phyloP scores from a whole-genome alignment of 2,329 filamentous ascomycete species.

The Dothiorella sarmentorum region DNA sequence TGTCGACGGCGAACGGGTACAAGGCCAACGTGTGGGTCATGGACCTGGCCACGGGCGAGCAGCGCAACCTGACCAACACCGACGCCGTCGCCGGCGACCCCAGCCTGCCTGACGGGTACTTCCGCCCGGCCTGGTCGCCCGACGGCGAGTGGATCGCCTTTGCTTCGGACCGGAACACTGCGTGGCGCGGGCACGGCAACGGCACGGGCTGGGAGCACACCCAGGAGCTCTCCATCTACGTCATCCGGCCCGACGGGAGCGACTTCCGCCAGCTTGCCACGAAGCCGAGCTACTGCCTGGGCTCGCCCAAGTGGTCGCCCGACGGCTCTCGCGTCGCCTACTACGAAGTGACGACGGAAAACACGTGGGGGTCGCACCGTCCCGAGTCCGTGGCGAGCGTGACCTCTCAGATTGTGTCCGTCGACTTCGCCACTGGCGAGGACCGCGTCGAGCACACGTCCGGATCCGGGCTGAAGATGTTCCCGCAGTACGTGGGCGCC shows the following conservation, averaged over 20 bases:
- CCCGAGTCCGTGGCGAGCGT: constrained; percentile 24
- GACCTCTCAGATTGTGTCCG: constrained; percentile 33
- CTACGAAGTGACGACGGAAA: constrained; percentile 40
- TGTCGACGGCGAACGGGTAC: constrained; percentile 38
- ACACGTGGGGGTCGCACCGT: constrained; percentile 40
- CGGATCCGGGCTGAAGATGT: constrained; percentile 32
- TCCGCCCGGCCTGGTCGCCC: constrained; percentile 41
- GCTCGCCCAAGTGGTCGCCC: constrained; percentile 36
- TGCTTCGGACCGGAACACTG: constrained; percentile 42
- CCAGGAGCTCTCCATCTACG: constrained; percentile 42
- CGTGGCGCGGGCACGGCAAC: constrained; percentile 42
- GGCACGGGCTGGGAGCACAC: constrained; percentile 43
- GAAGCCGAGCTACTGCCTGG: constrained; percentile 36
- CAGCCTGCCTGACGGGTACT: constrained; percentile 35
- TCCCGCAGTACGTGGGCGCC: constrained; percentile 24
- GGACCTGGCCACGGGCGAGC: constrained; percentile 34
- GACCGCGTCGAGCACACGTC: constrained; percentile 32
- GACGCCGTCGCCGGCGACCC: constrained; percentile 23
- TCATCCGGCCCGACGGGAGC: constrained; percentile 37
- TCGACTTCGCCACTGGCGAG: constrained; percentile 40
- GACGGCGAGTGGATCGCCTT: constrained; percentile 43
- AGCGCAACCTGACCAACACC: constrained; percentile 38
- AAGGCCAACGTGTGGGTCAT: constrained; percentile 42
- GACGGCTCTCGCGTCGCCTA: constrained; percentile 23
- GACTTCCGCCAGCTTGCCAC: constrained; percentile 36